Percentiles rank a stretch among this genome's conserved stretches.
Conservation (phyloP, 2,329 filamentous ascomycete genomes). For the Apiospora aurea region DNA sequence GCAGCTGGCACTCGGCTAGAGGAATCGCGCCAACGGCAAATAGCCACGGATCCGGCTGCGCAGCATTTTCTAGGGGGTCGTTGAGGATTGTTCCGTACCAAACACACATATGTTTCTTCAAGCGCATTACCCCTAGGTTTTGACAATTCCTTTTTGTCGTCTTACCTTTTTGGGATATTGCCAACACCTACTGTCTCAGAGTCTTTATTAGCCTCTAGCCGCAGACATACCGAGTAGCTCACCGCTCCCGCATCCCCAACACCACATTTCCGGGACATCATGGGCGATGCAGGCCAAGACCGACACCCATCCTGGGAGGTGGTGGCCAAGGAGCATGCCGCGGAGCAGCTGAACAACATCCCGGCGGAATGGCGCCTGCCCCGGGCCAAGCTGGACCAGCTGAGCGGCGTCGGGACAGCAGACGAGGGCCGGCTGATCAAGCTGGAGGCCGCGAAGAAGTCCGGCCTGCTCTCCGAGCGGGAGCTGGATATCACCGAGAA, state of each 20-base stretch:
- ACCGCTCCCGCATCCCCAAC: neutral
- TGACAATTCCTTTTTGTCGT: neutral
- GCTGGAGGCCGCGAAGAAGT: slow-evolving; percentile 27
- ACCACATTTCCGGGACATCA: neutral
- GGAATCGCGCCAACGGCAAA: neutral
- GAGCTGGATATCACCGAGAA: slow-evolving; percentile 36
- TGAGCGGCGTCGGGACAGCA: slow-evolving; percentile 26
- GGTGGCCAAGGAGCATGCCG: slow-evolving; percentile 27
- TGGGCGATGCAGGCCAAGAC: neutral
- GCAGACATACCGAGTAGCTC: neutral
- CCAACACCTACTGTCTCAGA: neutral
- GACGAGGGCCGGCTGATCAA: slow-evolving; percentile 28
- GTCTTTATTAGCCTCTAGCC: neutral
- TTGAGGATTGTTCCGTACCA: neutral
- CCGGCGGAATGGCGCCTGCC: slow-evolving; percentile 29
- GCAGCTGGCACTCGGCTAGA: neutral
- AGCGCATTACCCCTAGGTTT: neutral
- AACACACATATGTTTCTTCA: neutral
- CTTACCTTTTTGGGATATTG: neutral
- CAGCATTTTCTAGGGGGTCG: neutral
- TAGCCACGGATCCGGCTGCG: neutral
- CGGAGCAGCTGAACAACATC: slow-evolving; percentile 27
- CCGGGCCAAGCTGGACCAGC: slow-evolving; percentile 15
- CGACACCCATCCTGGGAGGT: neutral
- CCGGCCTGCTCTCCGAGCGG: slow-evolving; percentile 29